These are phyloP conservation scores for Trichoderma sp. DNA, from an alignment of 2,329 filamentous ascomycete species.

Conservation along the genomic window DNA sequence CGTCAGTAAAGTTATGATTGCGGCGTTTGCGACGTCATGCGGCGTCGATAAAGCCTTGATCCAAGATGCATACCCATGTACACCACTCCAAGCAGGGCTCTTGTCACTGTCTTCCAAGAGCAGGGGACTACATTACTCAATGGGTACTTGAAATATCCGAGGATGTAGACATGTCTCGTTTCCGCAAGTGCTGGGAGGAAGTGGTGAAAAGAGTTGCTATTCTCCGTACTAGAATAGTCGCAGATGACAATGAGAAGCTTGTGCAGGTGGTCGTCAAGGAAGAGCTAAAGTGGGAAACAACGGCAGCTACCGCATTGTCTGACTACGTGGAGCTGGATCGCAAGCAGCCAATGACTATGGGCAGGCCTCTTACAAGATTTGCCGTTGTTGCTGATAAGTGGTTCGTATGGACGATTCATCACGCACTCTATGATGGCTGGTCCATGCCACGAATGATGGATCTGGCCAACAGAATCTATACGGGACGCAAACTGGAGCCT, in stretches of 20 bases:
- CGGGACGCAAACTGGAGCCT: background rate
- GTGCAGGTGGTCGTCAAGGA: background rate
- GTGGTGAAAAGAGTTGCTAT: background rate
- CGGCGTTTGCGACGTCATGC: too few relatives aligned
- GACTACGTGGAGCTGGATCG: background rate
- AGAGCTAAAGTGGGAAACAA: background rate
- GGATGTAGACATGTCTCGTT: background rate
- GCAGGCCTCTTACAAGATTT: too few relatives aligned
- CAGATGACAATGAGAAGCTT: background rate
- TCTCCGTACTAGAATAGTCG: background rate
- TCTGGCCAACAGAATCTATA: constrained; percentile 3
- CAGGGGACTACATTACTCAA: too few relatives aligned
- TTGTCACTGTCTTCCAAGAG: too few relatives aligned
- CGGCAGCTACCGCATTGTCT: background rate
- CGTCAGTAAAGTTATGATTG: too few relatives aligned
- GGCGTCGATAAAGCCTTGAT: too few relatives aligned
- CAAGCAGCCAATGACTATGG: background rate
- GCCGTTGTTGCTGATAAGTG: background rate
- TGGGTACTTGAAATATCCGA: background rate
- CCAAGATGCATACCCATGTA: too few relatives aligned
- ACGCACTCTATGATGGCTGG: constrained; percentile 30
- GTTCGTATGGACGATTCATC: constrained; percentile 5
- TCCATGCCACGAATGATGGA: constrained; percentile 15
- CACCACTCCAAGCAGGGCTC: too few relatives aligned
- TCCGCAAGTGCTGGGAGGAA: background rate